Percentiles rank a stretch among this genome's conserved stretches.
Evolutionary conservation across 169 alveolate genomes (phyloP).

Genomic region (Eimeria sp.): DNA sequence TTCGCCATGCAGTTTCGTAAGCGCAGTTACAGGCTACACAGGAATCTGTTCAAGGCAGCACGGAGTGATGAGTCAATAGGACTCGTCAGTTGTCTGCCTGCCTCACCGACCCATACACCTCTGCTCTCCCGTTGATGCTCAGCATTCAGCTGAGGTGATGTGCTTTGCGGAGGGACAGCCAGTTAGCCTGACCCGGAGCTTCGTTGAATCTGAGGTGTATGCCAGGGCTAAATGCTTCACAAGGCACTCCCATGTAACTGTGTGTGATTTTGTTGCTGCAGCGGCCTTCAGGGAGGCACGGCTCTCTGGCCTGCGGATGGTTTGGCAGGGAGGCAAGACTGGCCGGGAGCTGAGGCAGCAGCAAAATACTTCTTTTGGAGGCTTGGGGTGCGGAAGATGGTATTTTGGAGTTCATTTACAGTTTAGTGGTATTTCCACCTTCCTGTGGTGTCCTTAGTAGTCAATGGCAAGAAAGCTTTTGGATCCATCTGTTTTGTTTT

Average conservation of each 20-base stretch:
- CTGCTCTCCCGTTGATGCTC: neutral
- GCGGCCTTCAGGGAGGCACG: conserved; percentile 75
- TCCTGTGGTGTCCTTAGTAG: neutral
- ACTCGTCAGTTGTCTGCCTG: neutral
- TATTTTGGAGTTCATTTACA: neutral
- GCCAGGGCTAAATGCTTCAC: neutral
- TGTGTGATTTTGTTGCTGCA: conserved; percentile 25
- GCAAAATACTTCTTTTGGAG: conserved; percentile 74
- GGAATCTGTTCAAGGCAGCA: neutral
- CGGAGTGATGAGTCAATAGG: neutral
- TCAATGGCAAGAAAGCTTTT: neutral
- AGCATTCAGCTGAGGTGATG: neutral
- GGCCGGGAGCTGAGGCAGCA: conserved; percentile 70
- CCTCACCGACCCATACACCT: neutral
- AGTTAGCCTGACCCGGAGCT: neutral
- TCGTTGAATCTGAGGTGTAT: neutral
- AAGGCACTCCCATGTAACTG: neutral
- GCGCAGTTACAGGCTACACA: neutral
- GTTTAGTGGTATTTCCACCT: neutral
- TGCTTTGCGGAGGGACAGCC: neutral
- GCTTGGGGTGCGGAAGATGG: conserved; percentile 52
- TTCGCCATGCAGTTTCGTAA: conserved; percentile 75
- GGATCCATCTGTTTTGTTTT: neutral
- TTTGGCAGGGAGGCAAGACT: conserved; percentile 74
- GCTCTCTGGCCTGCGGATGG: conserved; percentile 60